phyloP scores from a whole-genome alignment of 768 basidiomycete genomes.

The Suillus sp. region DNA sequence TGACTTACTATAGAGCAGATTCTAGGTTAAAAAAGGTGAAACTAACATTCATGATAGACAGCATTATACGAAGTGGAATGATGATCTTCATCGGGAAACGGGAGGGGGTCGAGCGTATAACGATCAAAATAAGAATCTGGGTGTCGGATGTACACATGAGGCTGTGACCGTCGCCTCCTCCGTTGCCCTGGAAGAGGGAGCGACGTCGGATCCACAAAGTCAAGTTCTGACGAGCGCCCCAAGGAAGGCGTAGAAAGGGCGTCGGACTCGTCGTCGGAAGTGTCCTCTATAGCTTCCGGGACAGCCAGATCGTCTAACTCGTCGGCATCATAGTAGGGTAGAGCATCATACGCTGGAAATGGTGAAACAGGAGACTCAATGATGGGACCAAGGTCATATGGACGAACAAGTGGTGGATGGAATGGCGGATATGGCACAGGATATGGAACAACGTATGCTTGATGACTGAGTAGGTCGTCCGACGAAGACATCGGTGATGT shows the following conservation, averaged over 20 bases:
- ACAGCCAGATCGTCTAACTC: constrained; percentile 70
- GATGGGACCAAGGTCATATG: constrained; percentile 50
- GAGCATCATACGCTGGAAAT: constrained; percentile 46
- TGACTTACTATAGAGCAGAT: constrained; percentile 22
- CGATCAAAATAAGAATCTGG: constrained; percentile 61
- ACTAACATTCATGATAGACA: constrained; percentile 67
- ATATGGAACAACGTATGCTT: constrained; percentile 54
- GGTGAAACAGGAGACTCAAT: constrained; percentile 44
- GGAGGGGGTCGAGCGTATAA: constrained; percentile 72
- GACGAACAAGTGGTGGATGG: constrained; percentile 56
- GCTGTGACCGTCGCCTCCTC: constrained; percentile 46
- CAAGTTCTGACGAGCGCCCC: constrained; percentile 58
- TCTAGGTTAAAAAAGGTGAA: constrained; percentile 32
- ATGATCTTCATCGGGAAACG: constrained; percentile 59
- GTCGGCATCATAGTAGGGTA: constrained; percentile 64
- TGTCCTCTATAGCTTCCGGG: constrained; percentile 82
- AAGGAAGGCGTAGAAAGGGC: constrained; percentile 62
- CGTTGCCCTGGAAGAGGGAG: constrained; percentile 52
- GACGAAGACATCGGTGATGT: constrained; percentile 76
- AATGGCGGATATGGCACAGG: constrained; percentile 69
- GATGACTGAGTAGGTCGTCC: constrained; percentile 65
- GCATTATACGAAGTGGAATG: constrained; percentile 50
- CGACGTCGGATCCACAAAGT: constrained; percentile 52
- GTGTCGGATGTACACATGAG: constrained; percentile 64
- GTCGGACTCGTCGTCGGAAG: constrained; percentile 85